Base-by-base conservation (phyloP, 2,329 filamentous ascomycete species). In the Cercospora janseana region DNA sequence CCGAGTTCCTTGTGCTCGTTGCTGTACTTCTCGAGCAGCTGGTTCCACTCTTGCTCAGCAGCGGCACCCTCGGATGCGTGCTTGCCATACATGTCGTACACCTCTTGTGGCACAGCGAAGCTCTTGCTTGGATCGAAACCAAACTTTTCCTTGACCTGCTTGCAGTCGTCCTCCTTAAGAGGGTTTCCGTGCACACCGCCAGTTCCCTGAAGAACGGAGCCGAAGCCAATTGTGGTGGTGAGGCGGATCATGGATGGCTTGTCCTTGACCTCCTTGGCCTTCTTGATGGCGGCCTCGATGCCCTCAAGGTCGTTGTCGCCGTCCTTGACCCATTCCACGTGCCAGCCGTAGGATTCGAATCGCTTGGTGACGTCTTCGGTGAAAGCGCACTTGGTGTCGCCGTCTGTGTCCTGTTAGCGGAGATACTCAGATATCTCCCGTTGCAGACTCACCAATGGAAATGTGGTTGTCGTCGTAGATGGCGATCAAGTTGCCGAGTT, bases 381-480 rank as follows among this genome's bases (percentile, higher is more conserved):
- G 80, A 98, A 97, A 62, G 93, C 86, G 69, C 82, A 85, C 77
- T 93, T 93, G 76, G 87, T 97, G 79, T 95, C 87, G 74, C 93
- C 93, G 69, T 98, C 93, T 83, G 59, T 34, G 29, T 27, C 41
- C 16, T 31, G 51, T 63, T 32, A 63, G 59, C 38, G 28, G 32
- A 2, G 10, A 31, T 13, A 24, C 13, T 10, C 4, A n/a, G 12
- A 6, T n/a, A 4, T 8, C 7, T 6, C 12, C 6, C 7, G 18
- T 28, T 3, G 12, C 8, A 31, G 6, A 12, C 79, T 69, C 69
- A 84, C 82, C 81, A 65, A 85, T 85, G 61, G 82, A 95, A 70
- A 98, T 97, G 74, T 95, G 87, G 83, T 98, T 98, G 80, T 98
- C 93, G 70, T 98, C 93, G 75, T 92, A 98, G 75, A 98, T 81